phyloP scores from a whole-genome alignment of 1,284 basidiomycete species.

The Leccinum cinnamomeum region DNA sequence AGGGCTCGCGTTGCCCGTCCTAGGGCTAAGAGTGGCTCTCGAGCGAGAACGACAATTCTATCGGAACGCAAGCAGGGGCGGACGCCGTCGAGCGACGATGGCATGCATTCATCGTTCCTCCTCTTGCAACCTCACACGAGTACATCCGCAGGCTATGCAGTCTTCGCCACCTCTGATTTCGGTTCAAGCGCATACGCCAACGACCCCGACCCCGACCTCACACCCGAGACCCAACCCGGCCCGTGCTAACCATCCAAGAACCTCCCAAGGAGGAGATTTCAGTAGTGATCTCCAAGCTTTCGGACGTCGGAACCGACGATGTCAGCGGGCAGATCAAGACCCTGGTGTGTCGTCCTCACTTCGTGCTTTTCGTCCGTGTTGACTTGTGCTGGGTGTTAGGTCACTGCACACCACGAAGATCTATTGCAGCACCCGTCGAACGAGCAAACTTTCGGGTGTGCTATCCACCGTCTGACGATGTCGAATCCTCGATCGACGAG shows the following conservation, averaged over 20 bases:
- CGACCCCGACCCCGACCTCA: slow-evolving; percentile 45
- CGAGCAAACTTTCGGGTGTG: slow-evolving; percentile 62
- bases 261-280: slow-evolving; percentile 83
- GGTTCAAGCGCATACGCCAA: slow-evolving; percentile 89
- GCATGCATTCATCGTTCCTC: slow-evolving; percentile 20
- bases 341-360: slow-evolving; percentile 43
- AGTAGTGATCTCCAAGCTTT: slow-evolving; percentile 78
- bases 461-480: slow-evolving; percentile 59
- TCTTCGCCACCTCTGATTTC: slow-evolving; percentile 70
- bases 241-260: slow-evolving; percentile 46
- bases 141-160: slow-evolving; percentile 52
- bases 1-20: slow-evolving; percentile 20
- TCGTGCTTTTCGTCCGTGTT: neutral
- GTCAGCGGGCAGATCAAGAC: slow-evolving; percentile 83
- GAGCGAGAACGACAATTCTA: slow-evolving; percentile 12
- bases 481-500: slow-evolving; percentile 75
- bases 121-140: neutral
- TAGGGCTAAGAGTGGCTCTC: slow-evolving; percentile 28
- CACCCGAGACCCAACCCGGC: slow-evolving; percentile 26
- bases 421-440: slow-evolving; percentile 50
- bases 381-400: slow-evolving; percentile 37
- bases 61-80: slow-evolving; percentile 1
- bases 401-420: slow-evolving; percentile 71
- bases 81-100: slow-evolving; percentile 14
- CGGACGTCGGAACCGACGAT: slow-evolving; percentile 81